These are phyloP conservation scores for Mortierella sp. DNA, from an alignment of 371 early-diverging fungal species.

Conservation along the genomic window DNA sequence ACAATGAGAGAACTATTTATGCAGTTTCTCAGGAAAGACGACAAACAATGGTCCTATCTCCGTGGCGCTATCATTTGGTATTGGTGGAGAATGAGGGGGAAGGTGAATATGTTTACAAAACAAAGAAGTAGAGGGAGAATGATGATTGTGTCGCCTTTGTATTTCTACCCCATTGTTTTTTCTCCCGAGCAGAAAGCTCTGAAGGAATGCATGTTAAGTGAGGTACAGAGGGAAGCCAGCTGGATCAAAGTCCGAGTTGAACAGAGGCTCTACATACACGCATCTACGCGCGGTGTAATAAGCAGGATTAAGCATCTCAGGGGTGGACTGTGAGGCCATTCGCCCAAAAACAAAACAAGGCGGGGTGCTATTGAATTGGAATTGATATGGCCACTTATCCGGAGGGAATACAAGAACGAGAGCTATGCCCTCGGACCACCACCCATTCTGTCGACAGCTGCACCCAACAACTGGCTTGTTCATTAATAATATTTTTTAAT, in stretches of 20 bases:
- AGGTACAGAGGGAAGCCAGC: not conserved
- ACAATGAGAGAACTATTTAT: not conserved
- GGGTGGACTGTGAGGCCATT: constrained; percentile 9
- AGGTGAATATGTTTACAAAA: not conserved
- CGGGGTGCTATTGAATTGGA: not conserved
- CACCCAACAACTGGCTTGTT: not conserved
- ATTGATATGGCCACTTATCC: not conserved
- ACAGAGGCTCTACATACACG: too few relatives aligned
- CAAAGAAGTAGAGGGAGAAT: not conserved
- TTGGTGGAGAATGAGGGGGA: not conserved
- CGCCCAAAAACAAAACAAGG: constrained; percentile 1
- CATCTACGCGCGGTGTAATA: not conserved
- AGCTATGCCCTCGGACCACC: constrained; percentile 6
- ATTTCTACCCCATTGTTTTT: constrained; percentile 11
- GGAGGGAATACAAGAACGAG: constrained; percentile 1
- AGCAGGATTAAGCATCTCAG: not conserved
- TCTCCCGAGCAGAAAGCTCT: not conserved
- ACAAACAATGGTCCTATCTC: not conserved
- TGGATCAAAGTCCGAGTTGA: constrained; percentile 3
- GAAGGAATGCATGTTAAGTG: not conserved
- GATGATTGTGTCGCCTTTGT: not conserved
- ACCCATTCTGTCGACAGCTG: not conserved
- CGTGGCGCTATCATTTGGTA: not conserved
- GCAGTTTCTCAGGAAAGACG: not conserved
- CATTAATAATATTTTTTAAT: constrained; percentile 10